These are phyloP conservation scores for Diaporthe citriasiana DNA, from an alignment of 2,329 filamentous ascomycete genomes.

Conservation along the genomic window DNA sequence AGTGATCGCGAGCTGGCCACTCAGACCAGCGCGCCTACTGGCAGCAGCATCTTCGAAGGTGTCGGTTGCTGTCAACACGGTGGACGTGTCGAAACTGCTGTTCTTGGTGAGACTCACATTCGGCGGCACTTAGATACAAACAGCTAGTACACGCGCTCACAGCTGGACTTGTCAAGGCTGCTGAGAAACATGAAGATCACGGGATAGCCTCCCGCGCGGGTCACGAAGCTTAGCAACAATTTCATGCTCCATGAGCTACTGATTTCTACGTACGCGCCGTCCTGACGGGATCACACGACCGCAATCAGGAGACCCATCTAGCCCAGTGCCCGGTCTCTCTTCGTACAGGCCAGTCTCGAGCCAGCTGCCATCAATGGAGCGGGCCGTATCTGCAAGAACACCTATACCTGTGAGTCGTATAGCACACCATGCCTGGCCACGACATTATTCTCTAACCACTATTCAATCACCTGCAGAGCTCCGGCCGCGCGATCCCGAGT, in stretches of 20 bases:
- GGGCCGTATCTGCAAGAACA: slow-evolving; percentile 17
- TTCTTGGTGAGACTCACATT: background rate
- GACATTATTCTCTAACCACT: background rate
- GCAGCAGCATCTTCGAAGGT: background rate
- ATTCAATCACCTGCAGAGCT: background rate
- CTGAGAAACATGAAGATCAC: slow-evolving; percentile 2
- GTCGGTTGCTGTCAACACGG: background rate
- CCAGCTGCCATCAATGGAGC: background rate
- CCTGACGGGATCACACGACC: background rate
- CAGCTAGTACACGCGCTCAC: background rate
- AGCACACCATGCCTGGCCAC: background rate
- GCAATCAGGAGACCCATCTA: background rate
- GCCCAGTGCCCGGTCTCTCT: background rate
- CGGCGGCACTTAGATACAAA: background rate
- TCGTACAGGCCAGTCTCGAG: slow-evolving; percentile 3
- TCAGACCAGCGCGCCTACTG: background rate
- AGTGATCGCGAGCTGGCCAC: background rate
- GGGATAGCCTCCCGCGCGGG: background rate
- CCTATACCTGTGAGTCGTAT: background rate
- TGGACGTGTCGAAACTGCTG: background rate
- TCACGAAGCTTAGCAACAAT: background rate
- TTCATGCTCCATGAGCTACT: background rate
- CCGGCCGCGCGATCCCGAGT: background rate
- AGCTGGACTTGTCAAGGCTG: background rate
- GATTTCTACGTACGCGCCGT: background rate